Base-by-base conservation (phyloP, 1,284 basidiomycete species). In the Sporisorium reilianum region DNA sequence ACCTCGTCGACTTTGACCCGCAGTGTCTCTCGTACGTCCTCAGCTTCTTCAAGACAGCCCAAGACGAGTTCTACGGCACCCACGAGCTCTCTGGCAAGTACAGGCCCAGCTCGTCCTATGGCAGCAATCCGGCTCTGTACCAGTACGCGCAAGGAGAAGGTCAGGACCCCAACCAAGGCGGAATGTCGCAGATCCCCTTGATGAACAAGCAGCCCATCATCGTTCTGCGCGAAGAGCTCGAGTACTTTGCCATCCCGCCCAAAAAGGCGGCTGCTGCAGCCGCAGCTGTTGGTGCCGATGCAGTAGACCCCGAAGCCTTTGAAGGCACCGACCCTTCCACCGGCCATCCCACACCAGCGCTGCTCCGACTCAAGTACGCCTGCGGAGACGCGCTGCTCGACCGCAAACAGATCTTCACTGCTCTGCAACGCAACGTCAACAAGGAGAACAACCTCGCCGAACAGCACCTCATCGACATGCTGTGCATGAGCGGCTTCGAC, bases 391-490 rank as follows among this genome's bases (percentile, higher is more conserved):
- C 92, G 75, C 88, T 99, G 69, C 91, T 97, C 83, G 91, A 93
- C 68, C 93, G 94, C 85, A 89, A 89, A 80, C 93, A 92, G 85
- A 97, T 99, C 81, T 99, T 99, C 85, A 97, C 97, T 2, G 96
- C 96, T 23, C 87, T 99, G 65, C 96, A 99, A 88, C 89, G 97
- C 79, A 99, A 99, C 86, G 95, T 99, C 68, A 97, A 97, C 87
- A 97, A 97, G 88, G 96, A 98, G 87, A 98, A 98, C 86, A 99
- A 99, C 85, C 88, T 97, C 75, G 96, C 96, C 18, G 96, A 99
- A 86, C 96, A 98, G 87, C 96, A 99, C 87, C 88, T 99, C 75
- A 99, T 99, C 86, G 97, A 99, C 87, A 99, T 99, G 96, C 89
- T 99, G 59, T 99, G 97, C 87, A 97, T 98, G 94, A 96, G 95